Conservation (phyloP, 192 early-diverging fungal genomes). For the Funneliformis mosseae region DNA sequence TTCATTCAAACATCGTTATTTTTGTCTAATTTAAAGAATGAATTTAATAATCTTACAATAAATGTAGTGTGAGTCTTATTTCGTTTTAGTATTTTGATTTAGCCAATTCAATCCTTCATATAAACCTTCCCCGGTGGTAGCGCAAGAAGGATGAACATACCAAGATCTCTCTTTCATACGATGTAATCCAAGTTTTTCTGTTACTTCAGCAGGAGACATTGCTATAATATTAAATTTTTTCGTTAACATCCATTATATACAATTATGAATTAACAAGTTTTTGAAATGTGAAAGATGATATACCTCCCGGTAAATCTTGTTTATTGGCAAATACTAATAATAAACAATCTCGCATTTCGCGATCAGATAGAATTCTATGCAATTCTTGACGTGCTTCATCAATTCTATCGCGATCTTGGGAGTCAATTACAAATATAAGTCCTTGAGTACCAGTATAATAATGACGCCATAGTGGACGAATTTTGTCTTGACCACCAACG, state of each 20-base stretch:
- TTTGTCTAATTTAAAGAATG: too few relatives aligned
- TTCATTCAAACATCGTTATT: not conserved
- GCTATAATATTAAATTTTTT: conserved; percentile 46
- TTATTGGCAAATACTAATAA: conserved; percentile 86
- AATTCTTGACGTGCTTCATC: conserved; percentile 84
- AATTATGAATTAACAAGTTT: conserved; percentile 3
- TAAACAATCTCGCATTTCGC: conserved; percentile 83
- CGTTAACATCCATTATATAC: not conserved
- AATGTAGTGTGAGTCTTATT: conserved; percentile 25
- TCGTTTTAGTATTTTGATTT: conserved; percentile 76
- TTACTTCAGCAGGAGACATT: conserved; percentile 95
- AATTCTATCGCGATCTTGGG: conserved; percentile 84
- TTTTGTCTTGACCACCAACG: conserved; percentile 92
- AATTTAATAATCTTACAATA: too few relatives aligned
- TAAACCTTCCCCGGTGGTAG: conserved; percentile 80
- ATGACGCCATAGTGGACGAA: conserved; percentile 84
- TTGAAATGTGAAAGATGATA: not conserved
- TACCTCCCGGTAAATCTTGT: conserved; percentile 70
- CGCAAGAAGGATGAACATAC: conserved; percentile 90
- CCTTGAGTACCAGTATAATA: conserved; percentile 86
- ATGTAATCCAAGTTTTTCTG: conserved; percentile 85
- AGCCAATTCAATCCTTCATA: conserved; percentile 87
- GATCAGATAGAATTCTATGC: conserved; percentile 78
- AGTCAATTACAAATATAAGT: conserved; percentile 88
- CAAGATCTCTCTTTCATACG: conserved; percentile 87